These are phyloP conservation scores for Leptographium wingfieldii DNA, from an alignment of 2,329 filamentous ascomycete genomes.

Conservation along the genomic window DNA sequence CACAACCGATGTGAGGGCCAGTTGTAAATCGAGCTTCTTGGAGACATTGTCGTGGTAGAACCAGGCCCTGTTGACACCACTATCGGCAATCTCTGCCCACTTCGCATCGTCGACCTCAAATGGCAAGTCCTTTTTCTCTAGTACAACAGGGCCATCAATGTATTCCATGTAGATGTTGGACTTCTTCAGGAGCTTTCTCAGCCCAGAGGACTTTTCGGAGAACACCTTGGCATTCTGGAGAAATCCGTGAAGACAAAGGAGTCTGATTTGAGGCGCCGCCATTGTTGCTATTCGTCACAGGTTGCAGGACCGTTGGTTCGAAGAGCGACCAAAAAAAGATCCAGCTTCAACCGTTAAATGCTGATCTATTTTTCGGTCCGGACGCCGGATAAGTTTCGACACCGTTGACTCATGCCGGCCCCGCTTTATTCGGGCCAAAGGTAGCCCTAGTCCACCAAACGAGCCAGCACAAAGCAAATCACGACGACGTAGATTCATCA, in stretches of 20 bases:
- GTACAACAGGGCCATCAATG: slow-evolving; percentile 4
- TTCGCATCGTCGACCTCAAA: slow-evolving; percentile 6
- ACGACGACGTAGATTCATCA: not conserved
- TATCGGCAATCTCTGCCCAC: slow-evolving; percentile 1
- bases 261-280: not conserved
- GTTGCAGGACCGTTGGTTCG: not conserved
- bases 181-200: slow-evolving; percentile 6
- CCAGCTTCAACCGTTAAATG: not conserved
- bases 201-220: slow-evolving; percentile 4
- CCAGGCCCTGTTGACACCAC: slow-evolving; percentile 4
- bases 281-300: not conserved
- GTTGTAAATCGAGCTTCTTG: slow-evolving; percentile 3
- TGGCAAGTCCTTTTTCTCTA: slow-evolving; percentile 6
- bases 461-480: not conserved
- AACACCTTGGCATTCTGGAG: slow-evolving; percentile 6
- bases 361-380: not conserved
- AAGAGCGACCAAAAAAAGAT: not conserved
- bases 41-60: slow-evolving; percentile 6
- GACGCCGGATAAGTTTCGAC: not conserved
- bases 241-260: slow-evolving; percentile 6
- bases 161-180: slow-evolving; percentile 5
- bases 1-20: slow-evolving; percentile 1
- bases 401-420: not conserved
- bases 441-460: not conserved
- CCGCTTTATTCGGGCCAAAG: slow-evolving; percentile 1